Conservation (phyloP, 2,329 filamentous ascomycete species). For the Fusarium sambucinum region DNA sequence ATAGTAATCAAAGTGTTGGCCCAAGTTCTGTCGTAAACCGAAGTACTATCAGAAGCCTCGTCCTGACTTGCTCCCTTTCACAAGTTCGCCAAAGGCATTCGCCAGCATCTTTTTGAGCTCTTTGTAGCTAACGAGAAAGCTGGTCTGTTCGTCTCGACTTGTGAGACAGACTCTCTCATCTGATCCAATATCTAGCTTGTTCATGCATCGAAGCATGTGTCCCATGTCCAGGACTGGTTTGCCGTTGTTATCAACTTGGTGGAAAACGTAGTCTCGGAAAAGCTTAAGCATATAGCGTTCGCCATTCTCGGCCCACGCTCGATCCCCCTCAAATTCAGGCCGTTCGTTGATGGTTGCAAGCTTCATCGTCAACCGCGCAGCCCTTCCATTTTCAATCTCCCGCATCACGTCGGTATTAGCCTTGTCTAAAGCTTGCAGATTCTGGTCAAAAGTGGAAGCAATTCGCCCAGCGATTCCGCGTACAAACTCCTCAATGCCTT, state of each 20-base stretch:
- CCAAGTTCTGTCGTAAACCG: conserved; percentile 13
- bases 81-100: conserved; percentile 69
- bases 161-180: conserved; percentile 89
- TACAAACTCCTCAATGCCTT: conserved; percentile 84
- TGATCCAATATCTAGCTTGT: conserved; percentile 90
- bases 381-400: conserved; percentile 90
- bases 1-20: conserved; percentile 29
- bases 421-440: conserved; percentile 83
- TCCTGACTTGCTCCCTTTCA: conserved; percentile 59
- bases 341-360: conserved; percentile 90
- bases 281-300: conserved; percentile 93
- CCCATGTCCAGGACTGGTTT: conserved; percentile 87
- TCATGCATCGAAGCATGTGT: conserved; percentile 87
- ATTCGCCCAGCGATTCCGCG: conserved; percentile 82
- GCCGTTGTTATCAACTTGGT: conserved; percentile 89
- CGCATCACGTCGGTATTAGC: conserved; percentile 77
- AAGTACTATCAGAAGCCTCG: conserved; percentile 51
- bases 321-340: conserved; percentile 82
- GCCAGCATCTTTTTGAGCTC: conserved; percentile 79
- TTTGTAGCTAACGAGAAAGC: conserved; percentile 89
- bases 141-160: conserved; percentile 90
- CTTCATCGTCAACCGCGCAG: conserved; percentile 84
- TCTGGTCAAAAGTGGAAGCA: conserved; percentile 79
- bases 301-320: conserved; percentile 89
- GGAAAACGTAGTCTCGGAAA: conserved; percentile 97